Evolutionary conservation across 257 asterid species (phyloP), one percentile per base, ranked within the genome.

Genomic region (Forsythia suspensa): DNA sequence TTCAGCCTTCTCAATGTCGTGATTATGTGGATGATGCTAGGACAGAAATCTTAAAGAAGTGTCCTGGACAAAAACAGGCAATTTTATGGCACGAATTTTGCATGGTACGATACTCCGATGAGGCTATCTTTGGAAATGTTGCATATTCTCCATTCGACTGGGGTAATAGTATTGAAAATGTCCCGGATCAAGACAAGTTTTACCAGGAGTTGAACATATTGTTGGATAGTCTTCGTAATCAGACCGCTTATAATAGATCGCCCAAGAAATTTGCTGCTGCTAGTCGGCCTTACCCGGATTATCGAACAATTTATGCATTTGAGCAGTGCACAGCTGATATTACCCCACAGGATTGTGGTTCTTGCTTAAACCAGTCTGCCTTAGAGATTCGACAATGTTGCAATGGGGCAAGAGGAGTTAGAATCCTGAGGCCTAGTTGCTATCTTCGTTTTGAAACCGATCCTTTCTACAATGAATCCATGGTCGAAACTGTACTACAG

Each of bases 241-340:
- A 55, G 15, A 83, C 86, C 7, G 76, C 48, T 40, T 0, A 11
- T 4, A 76, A 73, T 16, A 70, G 68, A 63, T n/a, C 74, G 0
- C 34, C 34, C 5, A 4, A 42, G 52, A 85, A 82, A 18, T 85
- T 73, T 18, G 86, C 86, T 0, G 68, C 11, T 2, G 82, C 41
- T 48, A 20, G 71, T 48, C 12, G n/a, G 21, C 46, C 37, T 24
- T 46, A 34, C 48, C 63, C 79, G 13, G 34, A 73, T 42, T 3
- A 2, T 18, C 76, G 43, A 59, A 0, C 52, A 4, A 68, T 81
- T 2, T 71, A 7, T 76, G 83, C 72, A 0, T 67, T 75, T 9
- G 77, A 44, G 59, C 85, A 81, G 80, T 84, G 85, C 21, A 84
- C 83, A 6, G 83, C 88, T 5, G 88, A 84, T 70, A 65, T 84